A percentile compares a stretch with the other conserved stretches of the same genome.
These are phyloP conservation scores for Fusarium sp. DNA, from an alignment of 2,329 filamentous ascomycete genomes.

Conservation along the genomic window DNA sequence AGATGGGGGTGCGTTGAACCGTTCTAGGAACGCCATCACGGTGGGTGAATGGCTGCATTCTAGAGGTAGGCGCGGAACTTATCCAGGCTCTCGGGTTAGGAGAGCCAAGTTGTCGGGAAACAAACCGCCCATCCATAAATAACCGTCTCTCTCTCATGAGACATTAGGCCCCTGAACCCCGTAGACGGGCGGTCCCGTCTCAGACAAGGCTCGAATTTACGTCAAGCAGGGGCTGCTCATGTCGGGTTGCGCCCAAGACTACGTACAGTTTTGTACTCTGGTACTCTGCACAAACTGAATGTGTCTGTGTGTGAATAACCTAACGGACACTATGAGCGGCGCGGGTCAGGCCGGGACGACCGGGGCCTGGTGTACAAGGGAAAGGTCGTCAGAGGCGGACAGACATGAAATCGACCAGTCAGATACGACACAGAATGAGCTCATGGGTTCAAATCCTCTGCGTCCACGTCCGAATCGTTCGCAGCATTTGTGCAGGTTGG, in stretches of 20 bases:
- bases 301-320: slow-evolving; percentile 19
- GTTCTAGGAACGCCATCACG: slow-evolving; percentile 3
- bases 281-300: not conserved
- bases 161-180: slow-evolving; percentile 29
- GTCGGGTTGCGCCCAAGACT: slow-evolving; percentile 2
- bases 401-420: slow-evolving; percentile 27
- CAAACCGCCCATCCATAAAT: slow-evolving; percentile 14
- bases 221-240: slow-evolving; percentile 16
- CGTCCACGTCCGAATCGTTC: slow-evolving; percentile 8
- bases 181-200: slow-evolving; percentile 29
- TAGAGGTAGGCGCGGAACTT: slow-evolving; percentile 12
- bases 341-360: slow-evolving; percentile 28
- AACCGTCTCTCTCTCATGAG: slow-evolving; percentile 8
- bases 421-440: slow-evolving; percentile 24
- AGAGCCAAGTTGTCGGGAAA: slow-evolving; percentile 36
- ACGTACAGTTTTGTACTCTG: slow-evolving; percentile 2
- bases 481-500: slow-evolving; percentile 21
- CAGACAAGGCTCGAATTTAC: slow-evolving; percentile 32
- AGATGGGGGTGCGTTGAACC: slow-evolving; percentile 24
- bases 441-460: slow-evolving; percentile 17
- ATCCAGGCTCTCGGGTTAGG: slow-evolving; percentile 26
- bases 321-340: slow-evolving; percentile 30
- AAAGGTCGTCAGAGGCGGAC: slow-evolving; percentile 12
- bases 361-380: slow-evolving; percentile 19
- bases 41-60: slow-evolving; percentile 13